Percentiles rank a stretch among this genome's conserved stretches.
phyloP scores from a whole-genome alignment of 768 basidiomycete species.

The Rhodosporidiobolus odoratus region DNA sequence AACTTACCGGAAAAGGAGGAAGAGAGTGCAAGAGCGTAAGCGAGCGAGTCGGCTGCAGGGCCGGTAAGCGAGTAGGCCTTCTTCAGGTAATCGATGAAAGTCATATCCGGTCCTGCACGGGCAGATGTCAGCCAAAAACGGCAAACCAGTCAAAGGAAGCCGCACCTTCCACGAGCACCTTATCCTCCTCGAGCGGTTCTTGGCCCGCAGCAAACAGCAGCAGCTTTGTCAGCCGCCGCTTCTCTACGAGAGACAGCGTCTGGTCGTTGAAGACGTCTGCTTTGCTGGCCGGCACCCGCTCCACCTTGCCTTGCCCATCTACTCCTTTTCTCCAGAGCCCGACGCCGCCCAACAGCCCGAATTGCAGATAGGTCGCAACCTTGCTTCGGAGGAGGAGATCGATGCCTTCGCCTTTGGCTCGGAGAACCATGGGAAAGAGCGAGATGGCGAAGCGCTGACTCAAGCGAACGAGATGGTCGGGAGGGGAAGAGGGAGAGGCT shows the following conservation, averaged over 20 bases:
- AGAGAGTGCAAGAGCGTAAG: conserved; percentile 34
- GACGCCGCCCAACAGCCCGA: conserved; percentile 66
- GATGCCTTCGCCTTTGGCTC: conserved; percentile 71
- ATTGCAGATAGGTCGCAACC: conserved; percentile 85
- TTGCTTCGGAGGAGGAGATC: conserved; percentile 72
- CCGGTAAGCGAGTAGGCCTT: conserved; percentile 14
- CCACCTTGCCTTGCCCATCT: neutral
- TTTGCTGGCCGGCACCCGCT: conserved; percentile 74
- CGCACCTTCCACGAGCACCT: conserved; percentile 23
- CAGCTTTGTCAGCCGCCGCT: conserved; percentile 86
- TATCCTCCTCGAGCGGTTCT: conserved; percentile 49
- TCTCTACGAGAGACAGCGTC: conserved; percentile 69
- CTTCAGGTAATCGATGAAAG: conserved; percentile 24
- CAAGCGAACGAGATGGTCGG: conserved; percentile 51
- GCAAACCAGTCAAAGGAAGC: neutral
- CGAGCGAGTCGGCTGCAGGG: conserved; percentile 12
- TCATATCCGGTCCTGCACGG: conserved; percentile 14
- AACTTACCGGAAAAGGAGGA: conserved; percentile 12
- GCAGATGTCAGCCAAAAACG: too few relatives aligned
- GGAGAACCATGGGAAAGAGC: conserved; percentile 74
- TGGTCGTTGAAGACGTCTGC: conserved; percentile 87
- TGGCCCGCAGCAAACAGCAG: conserved; percentile 64
- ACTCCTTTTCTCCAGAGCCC: conserved; percentile 54
- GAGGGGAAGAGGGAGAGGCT: neutral
- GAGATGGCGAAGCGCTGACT: conserved; percentile 78